Percentiles rank a stretch among this genome's conserved stretches.
Evolutionary conservation across 306 rosid species (phyloP).

Genomic region (Rosa persica): DNA sequence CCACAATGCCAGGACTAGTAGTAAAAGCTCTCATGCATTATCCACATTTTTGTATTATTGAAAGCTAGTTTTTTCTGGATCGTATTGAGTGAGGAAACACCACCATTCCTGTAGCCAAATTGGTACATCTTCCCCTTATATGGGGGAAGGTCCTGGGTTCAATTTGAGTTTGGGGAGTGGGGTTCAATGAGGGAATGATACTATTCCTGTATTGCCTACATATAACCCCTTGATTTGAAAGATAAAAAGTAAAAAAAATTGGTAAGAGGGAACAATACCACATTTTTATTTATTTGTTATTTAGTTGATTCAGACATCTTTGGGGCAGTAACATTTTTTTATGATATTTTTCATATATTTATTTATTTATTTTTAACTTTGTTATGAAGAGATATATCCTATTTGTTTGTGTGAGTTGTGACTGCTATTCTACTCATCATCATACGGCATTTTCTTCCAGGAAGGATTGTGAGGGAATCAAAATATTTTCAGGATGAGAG

Average conservation of each 20-base stretch:
- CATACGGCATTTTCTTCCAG: slow-evolving; percentile 43
- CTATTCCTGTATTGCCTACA: no score
- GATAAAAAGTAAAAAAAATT: not conserved
- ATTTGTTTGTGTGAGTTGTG: slow-evolving; percentile 15
- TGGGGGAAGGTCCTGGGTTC: not conserved
- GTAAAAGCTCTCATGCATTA: slow-evolving; percentile 17
- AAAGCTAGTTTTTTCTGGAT: not conserved
- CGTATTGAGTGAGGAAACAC: not conserved
- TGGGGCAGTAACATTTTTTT: not conserved
- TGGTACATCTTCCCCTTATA: not conserved
- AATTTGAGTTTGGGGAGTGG: not conserved
- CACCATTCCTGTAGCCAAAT: slow-evolving; percentile 4
- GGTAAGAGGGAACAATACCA: not conserved
- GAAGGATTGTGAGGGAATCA: slow-evolving; percentile 75
- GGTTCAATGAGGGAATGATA: not conserved
- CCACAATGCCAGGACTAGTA: not conserved
- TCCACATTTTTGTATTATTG: slow-evolving; percentile 5
- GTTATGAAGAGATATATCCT: not conserved
- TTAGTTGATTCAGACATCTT: not conserved
- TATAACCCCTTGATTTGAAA: not conserved
- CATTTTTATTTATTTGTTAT: not conserved
- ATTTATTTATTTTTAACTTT: not conserved
- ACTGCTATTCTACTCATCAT: slow-evolving; percentile 20
- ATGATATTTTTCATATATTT: not conserved
- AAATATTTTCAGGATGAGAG: slow-evolving; percentile 59